A percentile compares a stretch with the other conserved stretches of the same genome.
These are phyloP conservation scores for Ascosphaera apis DNA, from an alignment of 2,329 filamentous ascomycete genomes.

Conservation along the genomic window DNA sequence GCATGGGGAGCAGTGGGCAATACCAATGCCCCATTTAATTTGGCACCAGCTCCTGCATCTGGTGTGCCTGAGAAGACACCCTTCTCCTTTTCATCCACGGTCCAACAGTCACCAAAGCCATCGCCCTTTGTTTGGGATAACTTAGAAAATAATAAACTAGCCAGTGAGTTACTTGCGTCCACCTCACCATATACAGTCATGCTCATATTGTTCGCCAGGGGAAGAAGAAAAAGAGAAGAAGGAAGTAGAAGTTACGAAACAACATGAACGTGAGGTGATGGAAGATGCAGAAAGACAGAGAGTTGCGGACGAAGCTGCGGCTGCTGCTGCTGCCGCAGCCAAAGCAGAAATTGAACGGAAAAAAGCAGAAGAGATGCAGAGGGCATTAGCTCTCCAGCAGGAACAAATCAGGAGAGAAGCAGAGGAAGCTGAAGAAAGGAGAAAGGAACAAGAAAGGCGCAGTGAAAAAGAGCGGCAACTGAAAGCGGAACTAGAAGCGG, in stretches of 20 bases:
- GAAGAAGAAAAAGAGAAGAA: slow-evolving; percentile 3
- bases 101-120: too few species aligned
- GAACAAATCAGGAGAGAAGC: slow-evolving; percentile 5
- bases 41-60: too few species aligned
- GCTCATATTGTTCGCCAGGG: too few species aligned
- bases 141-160: too few species aligned
- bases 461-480: neutral
- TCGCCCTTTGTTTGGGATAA: too few species aligned
- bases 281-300: neutral
- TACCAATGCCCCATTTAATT: too few species aligned
- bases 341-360: slow-evolving; percentile 2
- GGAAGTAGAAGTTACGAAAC: too few species aligned
- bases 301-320: neutral
- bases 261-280: neutral
- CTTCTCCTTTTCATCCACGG: too few species aligned
- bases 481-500: slow-evolving; percentile 49
- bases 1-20: too few species aligned
- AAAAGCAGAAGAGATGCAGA: neutral
- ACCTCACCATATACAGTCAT: too few species aligned
- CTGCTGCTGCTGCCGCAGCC: neutral
- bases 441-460: neutral
- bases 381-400: slow-evolving; percentile 4
- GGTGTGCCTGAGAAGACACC: too few species aligned
- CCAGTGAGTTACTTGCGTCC: too few species aligned
- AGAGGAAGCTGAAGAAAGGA: neutral